These are phyloP conservation scores for Acorus gramineus DNA, from an alignment of 106 monocot species.

Conservation along the genomic window DNA sequence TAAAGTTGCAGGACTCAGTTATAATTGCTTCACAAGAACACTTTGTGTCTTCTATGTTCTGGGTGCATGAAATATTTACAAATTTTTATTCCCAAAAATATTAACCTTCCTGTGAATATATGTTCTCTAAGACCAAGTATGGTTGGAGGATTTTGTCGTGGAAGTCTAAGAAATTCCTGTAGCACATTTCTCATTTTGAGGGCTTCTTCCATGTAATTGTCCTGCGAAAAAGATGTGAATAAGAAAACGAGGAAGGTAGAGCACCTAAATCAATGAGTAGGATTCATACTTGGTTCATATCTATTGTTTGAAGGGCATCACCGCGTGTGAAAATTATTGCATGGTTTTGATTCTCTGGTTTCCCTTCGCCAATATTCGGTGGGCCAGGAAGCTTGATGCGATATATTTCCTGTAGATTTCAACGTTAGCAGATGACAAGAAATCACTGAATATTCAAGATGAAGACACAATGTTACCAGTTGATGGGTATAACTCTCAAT, in stretches of 20 bases:
- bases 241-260: no score
- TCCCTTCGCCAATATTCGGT: constrained; percentile 83
- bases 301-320: constrained; percentile 75
- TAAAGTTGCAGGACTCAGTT: no score
- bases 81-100: no score
- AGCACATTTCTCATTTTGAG: constrained; percentile 76
- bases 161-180: constrained; percentile 46
- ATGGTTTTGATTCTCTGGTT: constrained; percentile 84
- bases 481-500: no score
- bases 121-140: constrained; percentile 78
- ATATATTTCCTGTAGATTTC: constrained; percentile 48
- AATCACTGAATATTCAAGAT: no score
- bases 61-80: no score
- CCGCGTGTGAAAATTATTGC: constrained; percentile 82
- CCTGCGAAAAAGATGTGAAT: constrained; percentile 23
- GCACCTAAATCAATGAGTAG: not conserved
- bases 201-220: constrained; percentile 74
- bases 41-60: no score
- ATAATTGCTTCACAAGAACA: no score
- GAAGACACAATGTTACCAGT: no score
- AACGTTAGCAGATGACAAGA: not conserved
- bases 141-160: constrained; percentile 34
- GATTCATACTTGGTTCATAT: constrained; percentile 63
- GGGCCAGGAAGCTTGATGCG: constrained; percentile 73
- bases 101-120: constrained; percentile 77